phyloP scores from a whole-genome alignment of 2,329 filamentous ascomycete genomes.

The Grosmannia penicillata region DNA sequence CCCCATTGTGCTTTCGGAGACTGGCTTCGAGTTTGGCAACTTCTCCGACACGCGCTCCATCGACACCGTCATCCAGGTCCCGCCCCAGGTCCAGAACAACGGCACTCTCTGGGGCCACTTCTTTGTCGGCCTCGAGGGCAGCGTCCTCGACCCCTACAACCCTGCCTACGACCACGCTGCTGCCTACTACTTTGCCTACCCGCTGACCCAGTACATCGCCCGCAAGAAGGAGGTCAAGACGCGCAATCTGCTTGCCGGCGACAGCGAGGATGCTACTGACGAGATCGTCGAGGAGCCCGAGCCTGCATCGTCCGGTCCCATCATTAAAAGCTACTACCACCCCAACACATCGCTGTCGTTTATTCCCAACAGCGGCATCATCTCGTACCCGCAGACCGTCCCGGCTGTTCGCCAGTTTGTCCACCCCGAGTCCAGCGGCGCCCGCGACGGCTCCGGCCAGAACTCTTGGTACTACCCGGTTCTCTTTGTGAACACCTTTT shows the following conservation, averaged over 20 bases:
- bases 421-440: conserved; percentile 63
- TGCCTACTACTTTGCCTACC: conserved; percentile 72
- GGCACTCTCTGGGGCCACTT: conserved; percentile 93
- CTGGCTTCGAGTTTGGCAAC: conserved; percentile 64
- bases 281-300: conserved; percentile 26
- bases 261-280: conserved; percentile 30
- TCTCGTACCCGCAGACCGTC: conserved; percentile 51
- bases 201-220: conserved; percentile 75
- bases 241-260: conserved; percentile 62
- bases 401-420: conserved; percentile 66
- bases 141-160: conserved; percentile 59
- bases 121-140: conserved; percentile 66
- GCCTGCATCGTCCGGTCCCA: conserved; percentile 44
- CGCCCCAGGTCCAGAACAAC: conserved; percentile 71
- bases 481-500: conserved; percentile 89
- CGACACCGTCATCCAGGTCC: conserved; percentile 64
- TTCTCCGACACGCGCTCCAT: conserved; percentile 64
- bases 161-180: conserved; percentile 57
- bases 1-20: conserved; percentile 64
- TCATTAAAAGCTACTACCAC: conserved; percentile 80
- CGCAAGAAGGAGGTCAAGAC: conserved; percentile 87
- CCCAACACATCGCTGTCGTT: conserved; percentile 85
- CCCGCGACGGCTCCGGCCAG: conserved; percentile 69
- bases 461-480: conserved; percentile 91
- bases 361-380: conserved; percentile 62